Base-by-base conservation (phyloP, 139 green algal genomes). In the Micractinium conductrix region DNA sequence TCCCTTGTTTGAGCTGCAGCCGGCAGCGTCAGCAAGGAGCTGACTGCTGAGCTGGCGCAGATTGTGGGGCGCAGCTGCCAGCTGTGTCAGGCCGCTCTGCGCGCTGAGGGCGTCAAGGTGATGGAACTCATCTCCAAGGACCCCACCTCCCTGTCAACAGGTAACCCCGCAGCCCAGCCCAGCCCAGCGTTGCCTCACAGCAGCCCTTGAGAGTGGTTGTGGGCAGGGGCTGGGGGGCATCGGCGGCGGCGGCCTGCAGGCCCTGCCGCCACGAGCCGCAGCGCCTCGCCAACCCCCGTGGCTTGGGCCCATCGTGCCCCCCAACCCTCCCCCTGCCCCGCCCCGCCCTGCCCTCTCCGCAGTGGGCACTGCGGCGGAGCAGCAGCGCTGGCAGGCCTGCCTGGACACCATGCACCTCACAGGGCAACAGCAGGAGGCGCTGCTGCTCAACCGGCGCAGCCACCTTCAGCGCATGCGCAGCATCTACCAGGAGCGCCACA, bases 401-500 rank as follows among this genome's bases (percentile, higher is more conserved):
- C 83, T 89, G 82, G 67, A 69, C 10, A 69, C 55, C 7, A 89
- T 90, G 86, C 48, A 83, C 22, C 74, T 90, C 44, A 68, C 35
- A n/a, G 70, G n/a, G 8, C 30, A 78, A 40, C 87, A 90, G 78
- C 72, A 87, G 70, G 38, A 90, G 70, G 35, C 84, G 38, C 53
- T 89, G 69, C 73, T 90, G 53, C 85, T 89, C 45, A 83, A 80
- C 48, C 78, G 87, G 26, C 50, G 80, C 38, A 65, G n/a, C 42
- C 87, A 90, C 79, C 78, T 90, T 42, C 74, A 87, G 48, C 85
- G 85, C 76, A 86, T 90, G 87, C 75, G 55, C 17, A 33, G 35
- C 53, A 90, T 91, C 55, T 90, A 91, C 76, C 83, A 67, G 45
- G 84, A 90, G 76, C 42, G 87, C 62, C 84, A 90, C 70, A 55